These are phyloP conservation scores for Lactifluus subvellereus DNA, from an alignment of 768 basidiomycete species.

Conservation along the genomic window DNA sequence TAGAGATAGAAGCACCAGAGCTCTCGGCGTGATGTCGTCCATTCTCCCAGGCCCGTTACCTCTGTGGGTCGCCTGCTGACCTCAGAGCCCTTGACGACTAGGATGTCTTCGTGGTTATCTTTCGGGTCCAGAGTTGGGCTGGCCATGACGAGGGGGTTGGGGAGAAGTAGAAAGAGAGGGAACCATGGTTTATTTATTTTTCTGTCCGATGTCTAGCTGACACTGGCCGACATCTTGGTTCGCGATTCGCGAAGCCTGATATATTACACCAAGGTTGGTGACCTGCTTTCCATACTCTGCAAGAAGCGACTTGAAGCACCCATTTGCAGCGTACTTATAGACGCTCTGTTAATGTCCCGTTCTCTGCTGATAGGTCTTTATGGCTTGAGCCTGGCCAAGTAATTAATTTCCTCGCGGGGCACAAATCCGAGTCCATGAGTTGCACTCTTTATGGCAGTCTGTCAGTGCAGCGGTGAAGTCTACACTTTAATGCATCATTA, in stretches of 20 bases:
- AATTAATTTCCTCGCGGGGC: no score
- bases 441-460: no score
- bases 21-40: conserved; percentile 25
- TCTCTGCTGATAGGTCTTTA: no score
- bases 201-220: conserved; percentile 43
- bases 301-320: no score
- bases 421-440: no score
- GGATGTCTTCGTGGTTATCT: not conserved
- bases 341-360: no score
- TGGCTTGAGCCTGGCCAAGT: no score
- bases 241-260: not conserved
- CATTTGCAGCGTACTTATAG: no score
- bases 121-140: not conserved
- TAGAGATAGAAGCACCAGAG: conserved; percentile 59
- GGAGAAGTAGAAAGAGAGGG: conserved; percentile 94
- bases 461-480: not conserved
- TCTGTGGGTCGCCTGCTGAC: not conserved
- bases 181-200: conserved; percentile 35
- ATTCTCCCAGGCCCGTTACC: conserved; percentile 3
- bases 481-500: not conserved
- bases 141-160: conserved; percentile 71
- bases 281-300: no score
- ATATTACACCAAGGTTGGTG: no score
- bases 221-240: not conserved
- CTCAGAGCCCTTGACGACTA: not conserved